Base-by-base conservation (phyloP, 2,329 filamentous ascomycete genomes). In the Clonostachys sp. region DNA sequence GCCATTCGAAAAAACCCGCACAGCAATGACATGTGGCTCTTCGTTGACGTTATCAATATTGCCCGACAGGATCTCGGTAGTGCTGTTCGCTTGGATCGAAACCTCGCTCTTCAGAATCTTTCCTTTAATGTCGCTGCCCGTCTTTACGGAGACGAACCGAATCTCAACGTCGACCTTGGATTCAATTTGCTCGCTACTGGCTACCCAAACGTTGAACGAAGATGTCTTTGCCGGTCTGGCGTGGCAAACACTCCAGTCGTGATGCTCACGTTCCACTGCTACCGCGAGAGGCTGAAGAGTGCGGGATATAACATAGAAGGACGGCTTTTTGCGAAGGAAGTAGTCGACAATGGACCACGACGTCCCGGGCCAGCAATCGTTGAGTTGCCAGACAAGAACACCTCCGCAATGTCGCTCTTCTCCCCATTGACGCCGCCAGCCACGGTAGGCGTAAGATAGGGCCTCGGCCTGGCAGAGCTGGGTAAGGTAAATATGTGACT, bases 301-400 rank as follows among this genome's bases (percentile, higher is more conserved):
- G 34, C 80, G 68, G 54, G 75, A 48, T 42, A 61, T 59, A 18
- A 58, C 48, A 39, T 62, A 61, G 43, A 51, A 61, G 5, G 82
- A 81, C 9, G 79, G 78, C 61, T 86, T 86, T 51, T 80, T 82
- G 38, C 82, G 75, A 35, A 77, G 70, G 55, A 78, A 82, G 47
- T 57, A 81, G 60, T 85, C 81, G 13, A 81, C 77, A 43, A 84
- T 72, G 0, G 80, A 65, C 81, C 81, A 85, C 34, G 74, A 79
- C 39, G 76, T 80, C 13, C 76, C 77, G 2, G 80, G 80, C 78
- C 79, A 84, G 61, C 78, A 82, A 62, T 85, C 81, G 55, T 84
- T 84, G 46, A 84, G 65, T 62, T 84, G 81, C 81, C 81, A 84
- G 5, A 83, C 76, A 42, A 84, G 61, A 13, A 78, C 78, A 8